These are phyloP conservation scores for Tuber microsphaerosporum DNA, from an alignment of 495 filamentous ascomycete genomes.

Conservation along the genomic window DNA sequence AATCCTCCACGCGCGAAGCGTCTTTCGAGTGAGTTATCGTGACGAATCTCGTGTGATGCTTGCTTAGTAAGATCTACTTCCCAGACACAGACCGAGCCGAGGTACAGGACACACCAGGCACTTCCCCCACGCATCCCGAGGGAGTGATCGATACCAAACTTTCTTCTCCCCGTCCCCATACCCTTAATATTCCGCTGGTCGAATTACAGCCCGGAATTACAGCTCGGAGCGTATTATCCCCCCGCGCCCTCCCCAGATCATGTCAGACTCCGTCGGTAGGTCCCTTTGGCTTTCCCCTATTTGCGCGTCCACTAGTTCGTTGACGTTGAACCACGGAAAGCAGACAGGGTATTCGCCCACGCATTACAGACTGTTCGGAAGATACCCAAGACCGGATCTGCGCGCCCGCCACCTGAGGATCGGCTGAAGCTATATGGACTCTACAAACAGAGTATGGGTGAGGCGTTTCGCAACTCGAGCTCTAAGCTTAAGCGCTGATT, in stretches of 20 bases:
- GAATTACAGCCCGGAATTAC: not conserved
- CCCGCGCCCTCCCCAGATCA: slow-evolving; percentile 8
- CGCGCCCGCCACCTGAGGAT: slow-evolving; percentile 75
- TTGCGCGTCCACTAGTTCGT: slow-evolving; percentile 8
- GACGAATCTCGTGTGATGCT: not conserved
- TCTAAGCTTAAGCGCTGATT: slow-evolving; percentile 10
- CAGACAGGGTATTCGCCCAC: slow-evolving; percentile 97
- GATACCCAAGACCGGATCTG: slow-evolving; percentile 84
- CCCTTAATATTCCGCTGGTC: not conserved
- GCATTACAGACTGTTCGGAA: slow-evolving; percentile 97
- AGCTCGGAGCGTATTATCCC: not conserved
- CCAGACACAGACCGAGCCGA: not conserved
- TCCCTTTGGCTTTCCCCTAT: slow-evolving; percentile 5
- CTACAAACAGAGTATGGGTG: slow-evolving; percentile 95
- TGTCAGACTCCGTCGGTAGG: slow-evolving; percentile 40
- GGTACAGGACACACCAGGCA: not conserved
- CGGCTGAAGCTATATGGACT: slow-evolving; percentile 89
- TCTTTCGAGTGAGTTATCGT: not conserved
- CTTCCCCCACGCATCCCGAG: not conserved
- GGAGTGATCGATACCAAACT: not conserved
- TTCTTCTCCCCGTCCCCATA: not conserved
- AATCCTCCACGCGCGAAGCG: not conserved
- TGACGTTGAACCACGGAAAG: slow-evolving; percentile 8
- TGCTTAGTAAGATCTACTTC: not conserved
- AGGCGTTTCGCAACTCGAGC: slow-evolving; percentile 18